Evolutionary conservation across 352 stramenopile species (phyloP), one percentile per base, ranked within the genome.

Genomic region (Thraustochytrium sp.): DNA sequence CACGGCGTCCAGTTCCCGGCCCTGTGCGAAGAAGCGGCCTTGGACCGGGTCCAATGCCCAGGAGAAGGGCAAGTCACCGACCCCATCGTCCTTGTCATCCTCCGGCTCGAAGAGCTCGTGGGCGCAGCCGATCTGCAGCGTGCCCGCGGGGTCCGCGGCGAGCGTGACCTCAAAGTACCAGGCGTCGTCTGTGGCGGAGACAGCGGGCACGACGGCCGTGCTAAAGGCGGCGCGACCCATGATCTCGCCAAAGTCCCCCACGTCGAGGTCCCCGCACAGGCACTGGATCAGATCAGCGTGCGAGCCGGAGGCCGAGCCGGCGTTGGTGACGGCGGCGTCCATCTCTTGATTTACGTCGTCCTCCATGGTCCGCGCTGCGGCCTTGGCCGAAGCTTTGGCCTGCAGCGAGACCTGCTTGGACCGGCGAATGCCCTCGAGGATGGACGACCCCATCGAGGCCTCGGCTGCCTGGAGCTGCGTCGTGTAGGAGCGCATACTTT

Each of bases 61-160:
- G 9, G 93, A 97, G 65, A 95, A 89, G 4, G 89, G 86, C 11
- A 92, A 90, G 86, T 98, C 94, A 63, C 94, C 94, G 73, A 98
- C 93, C 53, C 94, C 94, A 87, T 97, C 91, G 42, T 93, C 93
- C 40, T 91, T 88, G 72, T 94, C 90, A 36, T 92, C 92, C 31
- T 92, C 90, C 31, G 91, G 90, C 21, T 87, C 93, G 59, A 96
- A 97, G 13, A 91, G 91, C 8, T 92, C 90, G 82, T 95, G 91
- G n/a, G 92, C 92, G 93, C 93, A 97, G 3, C 94, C 94, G 64
- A 97, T 95, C 85, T 98, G 94, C 82, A 97, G 96, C 65, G 94
- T 93, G 56, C 94, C 94, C 31, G 68, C 53, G 3, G 31, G 34
- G 11, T 94, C 95, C 0, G 92, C 95, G 68, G 92, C 87, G n/a